Evolutionary conservation across 768 basidiomycete species (phyloP), one percentile per base, ranked within the genome.

Genomic region (Hygrocybe punicea): DNA sequence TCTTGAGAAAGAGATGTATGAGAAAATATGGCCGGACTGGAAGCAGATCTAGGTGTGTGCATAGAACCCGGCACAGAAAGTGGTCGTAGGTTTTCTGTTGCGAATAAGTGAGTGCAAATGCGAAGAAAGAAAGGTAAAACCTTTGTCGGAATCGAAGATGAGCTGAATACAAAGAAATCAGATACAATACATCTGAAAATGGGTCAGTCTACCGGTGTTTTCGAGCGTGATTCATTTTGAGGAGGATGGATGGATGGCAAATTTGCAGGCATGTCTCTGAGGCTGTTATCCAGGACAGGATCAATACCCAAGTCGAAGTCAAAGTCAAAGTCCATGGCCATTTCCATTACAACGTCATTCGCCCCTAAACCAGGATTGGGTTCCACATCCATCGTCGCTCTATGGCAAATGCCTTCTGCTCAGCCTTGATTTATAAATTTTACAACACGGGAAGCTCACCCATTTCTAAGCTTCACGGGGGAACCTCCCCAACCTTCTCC

Each of bases 401-500:
- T 58, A 64, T 66, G 53, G 9, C 17, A 51, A 19, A 19, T 53
- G 50, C 54, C 51, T 24, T 49, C 56, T 45, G 51, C 52, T 53
- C 58, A 24, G 39, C 42, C 35, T 8, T 9, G 54, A 45, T 36
- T 57, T 36, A 34, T 51, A 47, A 13, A 29, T 51, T 7, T n/a
- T 46, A 46, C 17, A 24, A 37, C 24, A 8, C 29, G 29, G 9
- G n/a, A 46, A 11, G 36, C 64, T 53, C 60, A 61, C 64, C 59
- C 56, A 56, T 62, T 37, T 53, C 58, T 65, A 42, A 59, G 58
- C 42, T 71, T 72, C 6, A 56, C 63, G 7, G 71, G 71, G 45
- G 72, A 74, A 19, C 57, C 65, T 17, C 78, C 82, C 88, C 89
- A 91, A 21, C 78, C 84, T 63, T 84, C 83, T 29, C 89, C 90